Evolutionary conservation across 495 filamentous ascomycete species (phyloP).

Genomic region (Polyplosphaeria fusca): DNA sequence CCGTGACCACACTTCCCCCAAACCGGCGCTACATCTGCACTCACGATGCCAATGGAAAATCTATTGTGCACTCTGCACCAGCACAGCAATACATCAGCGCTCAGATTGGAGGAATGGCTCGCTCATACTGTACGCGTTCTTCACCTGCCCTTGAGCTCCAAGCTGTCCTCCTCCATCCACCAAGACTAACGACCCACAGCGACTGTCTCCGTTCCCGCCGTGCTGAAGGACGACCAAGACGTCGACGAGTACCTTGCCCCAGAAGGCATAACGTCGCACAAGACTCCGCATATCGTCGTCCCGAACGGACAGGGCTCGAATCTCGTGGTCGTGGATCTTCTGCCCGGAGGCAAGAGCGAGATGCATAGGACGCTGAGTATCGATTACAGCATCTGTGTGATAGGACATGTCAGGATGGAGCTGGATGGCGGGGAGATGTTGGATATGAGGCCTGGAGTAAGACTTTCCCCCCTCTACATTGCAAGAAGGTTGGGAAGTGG

Average conservation of each 20-base stretch:
- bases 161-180: no score
- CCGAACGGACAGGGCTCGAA: constrained; percentile 12
- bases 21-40: constrained; percentile 32
- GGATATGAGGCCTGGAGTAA: constrained; percentile 25
- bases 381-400: constrained; percentile 28
- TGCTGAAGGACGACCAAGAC: constrained; percentile 19
- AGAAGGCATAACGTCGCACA: constrained; percentile 11
- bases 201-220: constrained; percentile 15
- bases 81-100: constrained; percentile 16
- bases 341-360: constrained; percentile 23
- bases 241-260: constrained; percentile 17
- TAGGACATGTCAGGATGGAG: constrained; percentile 25
- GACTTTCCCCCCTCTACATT: background rate
- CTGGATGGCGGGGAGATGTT: constrained; percentile 31
- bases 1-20: constrained; percentile 14
- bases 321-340: constrained; percentile 28
- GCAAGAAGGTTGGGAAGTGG: no score
- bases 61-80: constrained; percentile 22
- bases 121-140: no score
- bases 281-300: constrained; percentile 9
- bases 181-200: no score
- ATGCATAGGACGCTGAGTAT: constrained; percentile 30
- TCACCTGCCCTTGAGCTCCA: no score
- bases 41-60: constrained; percentile 21
- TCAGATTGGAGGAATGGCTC: constrained; percentile 16